Conservation (phyloP, 345 rosid genomes). For the Acer negundo region DNA sequence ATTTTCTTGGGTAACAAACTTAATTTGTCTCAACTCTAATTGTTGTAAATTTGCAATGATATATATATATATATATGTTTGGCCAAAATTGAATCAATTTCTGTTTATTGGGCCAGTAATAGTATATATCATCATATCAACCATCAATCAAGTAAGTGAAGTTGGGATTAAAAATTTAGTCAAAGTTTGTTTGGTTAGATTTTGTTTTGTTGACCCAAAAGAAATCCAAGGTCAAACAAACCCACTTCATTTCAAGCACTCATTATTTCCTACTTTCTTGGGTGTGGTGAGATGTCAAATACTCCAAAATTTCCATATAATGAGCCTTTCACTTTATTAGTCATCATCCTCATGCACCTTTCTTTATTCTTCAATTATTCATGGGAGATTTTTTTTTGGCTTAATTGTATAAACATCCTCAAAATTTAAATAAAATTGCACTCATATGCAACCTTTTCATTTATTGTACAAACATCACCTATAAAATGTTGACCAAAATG, state of each 20-base stretch:
- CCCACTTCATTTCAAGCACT: conserved; percentile 17
- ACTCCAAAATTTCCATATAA: background rate
- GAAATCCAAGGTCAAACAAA: conserved; percentile 22
- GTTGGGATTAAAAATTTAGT: background rate
- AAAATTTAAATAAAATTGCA: too few relatives aligned
- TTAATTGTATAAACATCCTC: too few relatives aligned
- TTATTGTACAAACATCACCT: too few relatives aligned
- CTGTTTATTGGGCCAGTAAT: background rate
- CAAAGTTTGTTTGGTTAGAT: conserved; percentile 19
- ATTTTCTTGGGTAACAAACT: background rate
- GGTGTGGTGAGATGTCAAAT: conserved; percentile 5
- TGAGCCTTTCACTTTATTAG: background rate
- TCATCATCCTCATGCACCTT: background rate
- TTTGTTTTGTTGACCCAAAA: conserved; percentile 23
- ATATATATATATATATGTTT: background rate
- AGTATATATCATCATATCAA: background rate
- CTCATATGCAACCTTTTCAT: too few relatives aligned
- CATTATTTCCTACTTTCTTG: conserved; percentile 6
- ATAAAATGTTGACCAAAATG: too few relatives aligned
- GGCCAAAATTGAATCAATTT: background rate
- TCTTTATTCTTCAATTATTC: background rate
- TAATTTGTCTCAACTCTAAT: background rate
- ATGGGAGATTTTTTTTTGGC: too few relatives aligned
- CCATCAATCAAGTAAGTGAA: conserved; percentile 4
- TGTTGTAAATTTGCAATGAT: background rate